phyloP scores from a whole-genome alignment of 2,329 filamentous ascomycete species.

The Truncatella angustata region DNA sequence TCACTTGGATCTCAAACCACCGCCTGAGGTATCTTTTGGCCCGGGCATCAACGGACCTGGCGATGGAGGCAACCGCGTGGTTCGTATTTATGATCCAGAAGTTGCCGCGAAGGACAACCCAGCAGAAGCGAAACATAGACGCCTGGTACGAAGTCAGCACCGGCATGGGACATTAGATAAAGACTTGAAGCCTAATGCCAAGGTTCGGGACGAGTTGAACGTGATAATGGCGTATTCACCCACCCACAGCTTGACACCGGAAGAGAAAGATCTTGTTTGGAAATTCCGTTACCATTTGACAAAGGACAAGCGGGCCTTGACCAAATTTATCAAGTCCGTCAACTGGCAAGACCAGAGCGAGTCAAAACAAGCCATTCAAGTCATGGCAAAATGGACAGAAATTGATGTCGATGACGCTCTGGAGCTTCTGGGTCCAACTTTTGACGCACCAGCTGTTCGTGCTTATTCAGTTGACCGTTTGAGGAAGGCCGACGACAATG shows the following conservation, averaged over 20 bases:
- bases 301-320: conserved; percentile 86
- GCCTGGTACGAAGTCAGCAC: conserved; percentile 84
- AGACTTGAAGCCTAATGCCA: conserved; percentile 93
- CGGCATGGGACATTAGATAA: conserved; percentile 92
- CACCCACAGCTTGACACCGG: conserved; percentile 80
- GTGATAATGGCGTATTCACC: conserved; percentile 88
- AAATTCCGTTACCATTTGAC: conserved; percentile 95
- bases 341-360: conserved; percentile 88
- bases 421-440: conserved; percentile 87
- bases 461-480: conserved; percentile 92
- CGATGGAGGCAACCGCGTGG: conserved; percentile 57
- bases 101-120: conserved; percentile 87
- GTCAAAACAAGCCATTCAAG: conserved; percentile 82
- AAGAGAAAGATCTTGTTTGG: conserved; percentile 97
- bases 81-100: conserved; percentile 91
- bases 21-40: conserved; percentile 85
- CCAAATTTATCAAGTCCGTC: conserved; percentile 97
- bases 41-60: conserved; percentile 78
- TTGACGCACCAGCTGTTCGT: conserved; percentile 83
- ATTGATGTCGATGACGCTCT: conserved; percentile 97
- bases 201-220: conserved; percentile 91
- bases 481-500: conserved; percentile 87
- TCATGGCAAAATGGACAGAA: conserved; percentile 90
- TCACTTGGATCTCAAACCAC: conserved; percentile 71
- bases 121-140: conserved; percentile 89